Percentiles rank a stretch among this genome's conserved stretches.
Conservation (phyloP, 2,329 filamentous ascomycete genomes). For the Aspergillus ibericus region DNA sequence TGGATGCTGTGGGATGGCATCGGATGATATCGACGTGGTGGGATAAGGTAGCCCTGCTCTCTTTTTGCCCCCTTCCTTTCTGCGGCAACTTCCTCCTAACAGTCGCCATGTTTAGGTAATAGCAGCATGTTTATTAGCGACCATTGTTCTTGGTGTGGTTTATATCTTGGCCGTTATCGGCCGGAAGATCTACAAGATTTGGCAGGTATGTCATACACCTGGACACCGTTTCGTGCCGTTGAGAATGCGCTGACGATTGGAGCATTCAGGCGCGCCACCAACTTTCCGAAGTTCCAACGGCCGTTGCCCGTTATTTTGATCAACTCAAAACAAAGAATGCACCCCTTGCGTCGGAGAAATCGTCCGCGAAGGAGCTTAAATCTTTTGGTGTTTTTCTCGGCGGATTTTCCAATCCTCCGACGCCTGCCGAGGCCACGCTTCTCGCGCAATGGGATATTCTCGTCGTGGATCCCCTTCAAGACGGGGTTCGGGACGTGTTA, state of each 20-base stretch:
- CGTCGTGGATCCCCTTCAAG: constrained; percentile 35
- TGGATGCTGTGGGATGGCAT: constrained; percentile 20
- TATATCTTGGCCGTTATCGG: constrained; percentile 16
- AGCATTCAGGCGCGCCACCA: constrained; percentile 11
- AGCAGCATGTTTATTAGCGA: constrained; percentile 14
- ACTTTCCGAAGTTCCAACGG: constrained; percentile 12
- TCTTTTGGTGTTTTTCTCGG: constrained; percentile 39
- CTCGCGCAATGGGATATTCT: constrained; percentile 37
- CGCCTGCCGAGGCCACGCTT: constrained; percentile 24
- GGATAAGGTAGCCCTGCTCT: constrained; percentile 6
- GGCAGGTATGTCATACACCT: constrained; percentile 10
- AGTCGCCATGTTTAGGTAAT: constrained; percentile 7
- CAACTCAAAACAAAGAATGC: constrained; percentile 12
- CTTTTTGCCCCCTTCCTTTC: not conserved
- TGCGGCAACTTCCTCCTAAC: not conserved
- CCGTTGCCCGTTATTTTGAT: constrained; percentile 11
- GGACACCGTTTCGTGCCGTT: not conserved
- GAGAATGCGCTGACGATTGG: not conserved
- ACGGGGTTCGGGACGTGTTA: constrained; percentile 30
- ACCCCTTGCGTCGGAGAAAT: not conserved
- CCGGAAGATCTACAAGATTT: constrained; percentile 7
- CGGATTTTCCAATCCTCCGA: constrained; percentile 30
- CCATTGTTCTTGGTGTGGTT: constrained; percentile 12
- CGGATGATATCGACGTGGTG: constrained; percentile 20
- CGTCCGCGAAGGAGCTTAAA: constrained; percentile 9